phyloP scores from a whole-genome alignment of 331 rosid genomes.

The Pyracantha coccinea region DNA sequence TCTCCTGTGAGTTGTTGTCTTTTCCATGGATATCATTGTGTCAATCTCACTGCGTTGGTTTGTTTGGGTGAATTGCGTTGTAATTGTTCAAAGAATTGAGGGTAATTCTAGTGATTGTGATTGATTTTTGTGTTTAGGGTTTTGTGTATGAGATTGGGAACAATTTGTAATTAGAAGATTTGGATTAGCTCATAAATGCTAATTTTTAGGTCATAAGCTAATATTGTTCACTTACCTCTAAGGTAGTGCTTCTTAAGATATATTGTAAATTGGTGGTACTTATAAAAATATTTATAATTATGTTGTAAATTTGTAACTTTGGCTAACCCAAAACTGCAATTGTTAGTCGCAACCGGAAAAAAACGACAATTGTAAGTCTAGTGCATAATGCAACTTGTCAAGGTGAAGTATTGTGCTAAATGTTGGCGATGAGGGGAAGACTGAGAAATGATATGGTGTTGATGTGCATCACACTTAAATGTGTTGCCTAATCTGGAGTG shows the following conservation, averaged over 20 bases:
- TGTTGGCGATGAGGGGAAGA: not conserved
- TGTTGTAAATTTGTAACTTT: not conserved
- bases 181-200: not conserved
- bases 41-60: not conserved
- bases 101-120: conserved; percentile 2
- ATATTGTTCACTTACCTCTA: not conserved
- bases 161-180: not conserved
- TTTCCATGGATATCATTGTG: not conserved
- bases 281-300: not conserved
- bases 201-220: not conserved
- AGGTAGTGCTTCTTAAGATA: not conserved
- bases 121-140: conserved; percentile 13
- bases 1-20: conserved; percentile 52
- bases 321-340: not conserved
- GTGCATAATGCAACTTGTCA: not conserved
- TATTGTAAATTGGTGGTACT: not conserved
- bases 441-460: not conserved
- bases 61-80: not conserved
- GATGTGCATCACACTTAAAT: not conserved
- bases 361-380: not conserved
- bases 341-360: too few relatives aligned
- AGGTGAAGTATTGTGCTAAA: not conserved
- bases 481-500: not conserved
- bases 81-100: not conserved
- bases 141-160: not conserved